Evolutionary conservation across 2,329 filamentous ascomycete genomes (phyloP).

Genomic region (Neopestalotiopsis rosae): DNA sequence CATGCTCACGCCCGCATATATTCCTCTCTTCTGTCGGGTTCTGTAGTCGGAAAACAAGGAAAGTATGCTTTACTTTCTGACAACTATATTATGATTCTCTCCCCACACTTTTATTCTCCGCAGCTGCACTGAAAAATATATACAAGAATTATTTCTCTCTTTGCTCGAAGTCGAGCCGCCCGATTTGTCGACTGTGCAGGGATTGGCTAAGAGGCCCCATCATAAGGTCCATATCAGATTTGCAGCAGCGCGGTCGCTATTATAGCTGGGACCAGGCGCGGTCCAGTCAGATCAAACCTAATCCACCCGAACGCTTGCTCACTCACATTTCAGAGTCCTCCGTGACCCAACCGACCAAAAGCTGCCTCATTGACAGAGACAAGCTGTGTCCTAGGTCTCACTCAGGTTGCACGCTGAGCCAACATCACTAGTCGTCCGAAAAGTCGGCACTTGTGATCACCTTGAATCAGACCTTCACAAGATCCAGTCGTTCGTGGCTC

Average conservation of each 20-base stretch:
- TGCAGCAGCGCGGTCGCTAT: neutral
- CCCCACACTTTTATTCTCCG: neutral
- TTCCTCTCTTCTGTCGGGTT: neutral
- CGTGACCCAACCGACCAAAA: neutral
- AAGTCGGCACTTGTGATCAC: too few species aligned
- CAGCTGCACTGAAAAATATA: neutral
- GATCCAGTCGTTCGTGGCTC: neutral
- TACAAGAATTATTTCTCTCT: neutral
- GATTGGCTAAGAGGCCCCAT: neutral
- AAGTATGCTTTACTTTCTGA: neutral
- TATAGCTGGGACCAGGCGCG: neutral
- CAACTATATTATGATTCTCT: neutral
- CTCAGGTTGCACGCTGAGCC: neutral
- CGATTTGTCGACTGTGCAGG: neutral
- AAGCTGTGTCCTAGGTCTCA: neutral
- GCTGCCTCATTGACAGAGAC: neutral
- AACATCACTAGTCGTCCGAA: neutral
- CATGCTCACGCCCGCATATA: neutral
- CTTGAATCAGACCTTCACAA: neutral
- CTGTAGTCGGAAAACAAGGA: neutral
- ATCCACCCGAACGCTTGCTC: neutral
- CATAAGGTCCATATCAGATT: neutral
- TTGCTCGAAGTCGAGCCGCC: neutral
- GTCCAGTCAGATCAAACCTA: conserved; percentile 3
- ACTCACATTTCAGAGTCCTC: neutral